Percentiles rank a stretch among this genome's conserved stretches.
Evolutionary conservation across 2,329 filamentous ascomycete species (phyloP).

Genomic region (Phyllosticta paracitricarpa): DNA sequence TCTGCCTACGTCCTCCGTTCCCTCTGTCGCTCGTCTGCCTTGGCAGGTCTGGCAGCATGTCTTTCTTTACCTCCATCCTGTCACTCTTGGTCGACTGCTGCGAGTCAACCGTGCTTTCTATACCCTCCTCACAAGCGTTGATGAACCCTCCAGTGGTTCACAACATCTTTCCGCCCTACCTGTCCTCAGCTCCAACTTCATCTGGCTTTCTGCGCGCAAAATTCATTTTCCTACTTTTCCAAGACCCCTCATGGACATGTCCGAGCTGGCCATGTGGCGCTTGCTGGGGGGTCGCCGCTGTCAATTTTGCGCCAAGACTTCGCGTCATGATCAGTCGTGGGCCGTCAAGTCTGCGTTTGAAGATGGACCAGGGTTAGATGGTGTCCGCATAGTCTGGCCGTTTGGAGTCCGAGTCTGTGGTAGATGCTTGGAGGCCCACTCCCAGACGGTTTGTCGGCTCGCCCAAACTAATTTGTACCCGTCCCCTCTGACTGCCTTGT

Average conservation of each 20-base stretch:
- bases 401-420: constrained; percentile 60
- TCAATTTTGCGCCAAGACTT: constrained; percentile 53
- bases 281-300: constrained; percentile 54
- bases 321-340: constrained; percentile 15
- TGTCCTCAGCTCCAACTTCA: constrained; percentile 49
- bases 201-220: constrained; percentile 63
- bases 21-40: constrained; percentile 37
- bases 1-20: constrained; percentile 13
- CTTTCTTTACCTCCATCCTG: constrained; percentile 56
- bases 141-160: constrained; percentile 22
- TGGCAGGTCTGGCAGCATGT: constrained; percentile 60
- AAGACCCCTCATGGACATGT: constrained; percentile 52
- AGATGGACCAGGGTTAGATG: constrained; percentile 51
- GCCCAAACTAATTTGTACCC: not conserved
- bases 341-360: constrained; percentile 39
- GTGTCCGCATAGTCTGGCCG: constrained; percentile 58
- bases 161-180: constrained; percentile 22
- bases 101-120: constrained; percentile 59
- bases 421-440: constrained; percentile 49
- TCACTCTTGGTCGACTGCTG: constrained; percentile 54
- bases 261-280: constrained; percentile 69
- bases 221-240: constrained; percentile 58
- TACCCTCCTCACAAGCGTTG: constrained; percentile 31
- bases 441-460: constrained; percentile 50
- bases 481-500: constrained; percentile 18